phyloP scores from a whole-genome alignment of 192 early-diverging fungal species.

The Umbelopsis sp. region DNA sequence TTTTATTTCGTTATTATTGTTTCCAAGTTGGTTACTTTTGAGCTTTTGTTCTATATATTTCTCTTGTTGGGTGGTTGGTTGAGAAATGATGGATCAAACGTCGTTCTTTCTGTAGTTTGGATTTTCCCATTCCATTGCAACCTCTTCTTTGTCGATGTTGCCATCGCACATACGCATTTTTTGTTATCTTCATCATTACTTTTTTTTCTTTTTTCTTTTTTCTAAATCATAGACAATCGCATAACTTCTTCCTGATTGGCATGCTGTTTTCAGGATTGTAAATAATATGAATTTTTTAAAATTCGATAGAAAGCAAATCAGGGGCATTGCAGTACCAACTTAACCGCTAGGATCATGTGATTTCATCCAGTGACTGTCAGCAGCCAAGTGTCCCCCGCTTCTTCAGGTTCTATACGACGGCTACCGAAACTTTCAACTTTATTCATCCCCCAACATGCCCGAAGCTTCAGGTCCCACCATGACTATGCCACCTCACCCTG shows the following conservation, averaged over 20 bases:
- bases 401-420: no score
- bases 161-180: not conserved
- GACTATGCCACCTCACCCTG: constrained; percentile 25
- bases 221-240: constrained; percentile 8
- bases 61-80: not conserved
- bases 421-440: not conserved
- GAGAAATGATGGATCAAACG: not conserved
- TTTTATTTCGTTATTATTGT: not conserved
- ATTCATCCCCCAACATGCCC: not conserved
- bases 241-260: constrained; percentile 3
- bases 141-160: not conserved
- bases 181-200: not conserved
- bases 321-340: no score
- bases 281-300: no score
- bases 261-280: constrained; percentile 2
- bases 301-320: no score
- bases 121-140: not conserved
- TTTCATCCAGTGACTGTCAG: no score
- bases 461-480: not conserved
- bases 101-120: not conserved
- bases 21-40: no score
- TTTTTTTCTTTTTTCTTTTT: not conserved
- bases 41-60: no score
- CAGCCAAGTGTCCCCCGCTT: no score
- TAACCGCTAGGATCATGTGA: no score